phyloP scores from a whole-genome alignment of 495 filamentous ascomycete genomes.

The Schizothecium vesticola region DNA sequence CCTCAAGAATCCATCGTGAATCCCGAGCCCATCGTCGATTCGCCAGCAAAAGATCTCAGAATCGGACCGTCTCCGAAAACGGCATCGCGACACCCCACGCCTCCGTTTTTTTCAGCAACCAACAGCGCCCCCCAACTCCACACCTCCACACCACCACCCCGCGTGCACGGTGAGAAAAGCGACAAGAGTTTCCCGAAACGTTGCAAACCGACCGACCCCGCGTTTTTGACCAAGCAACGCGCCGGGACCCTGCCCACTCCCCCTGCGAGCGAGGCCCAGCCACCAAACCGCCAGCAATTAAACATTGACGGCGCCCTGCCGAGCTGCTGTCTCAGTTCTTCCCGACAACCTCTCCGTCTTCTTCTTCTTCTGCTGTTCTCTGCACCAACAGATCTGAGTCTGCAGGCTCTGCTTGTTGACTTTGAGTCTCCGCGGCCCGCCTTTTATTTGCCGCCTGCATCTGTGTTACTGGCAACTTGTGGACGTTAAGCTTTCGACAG shows the following conservation, averaged over 20 bases:
- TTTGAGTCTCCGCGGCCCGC: neutral
- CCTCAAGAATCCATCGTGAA: neutral
- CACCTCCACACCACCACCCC: conserved; percentile 5
- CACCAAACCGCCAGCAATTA: conserved; percentile 11
- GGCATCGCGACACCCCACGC: conserved; percentile 7
- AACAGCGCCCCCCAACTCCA: neutral
- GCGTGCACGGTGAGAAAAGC: conserved; percentile 4
- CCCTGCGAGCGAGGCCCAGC: neutral
- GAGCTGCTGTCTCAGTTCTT: conserved; percentile 2
- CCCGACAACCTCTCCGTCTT: neutral
- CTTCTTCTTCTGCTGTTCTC: neutral
- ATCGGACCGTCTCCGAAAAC: conserved; percentile 4
- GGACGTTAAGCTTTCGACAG: neutral
- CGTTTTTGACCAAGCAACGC: conserved; percentile 2
- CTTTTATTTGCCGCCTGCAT: neutral
- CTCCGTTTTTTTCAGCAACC: conserved; percentile 4
- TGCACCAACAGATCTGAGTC: too few relatives aligned
- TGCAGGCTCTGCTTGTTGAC: neutral
- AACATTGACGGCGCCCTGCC: conserved; percentile 5
- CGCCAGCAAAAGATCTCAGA: neutral
- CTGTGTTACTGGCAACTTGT: neutral
- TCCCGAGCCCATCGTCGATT: neutral
- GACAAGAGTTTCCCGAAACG: conserved; percentile 10
- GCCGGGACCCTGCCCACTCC: conserved; percentile 1
- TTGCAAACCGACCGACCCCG: conserved; percentile 1